Conservation (phyloP, 2,329 filamentous ascomycete species). For the Cadophora malorum region DNA sequence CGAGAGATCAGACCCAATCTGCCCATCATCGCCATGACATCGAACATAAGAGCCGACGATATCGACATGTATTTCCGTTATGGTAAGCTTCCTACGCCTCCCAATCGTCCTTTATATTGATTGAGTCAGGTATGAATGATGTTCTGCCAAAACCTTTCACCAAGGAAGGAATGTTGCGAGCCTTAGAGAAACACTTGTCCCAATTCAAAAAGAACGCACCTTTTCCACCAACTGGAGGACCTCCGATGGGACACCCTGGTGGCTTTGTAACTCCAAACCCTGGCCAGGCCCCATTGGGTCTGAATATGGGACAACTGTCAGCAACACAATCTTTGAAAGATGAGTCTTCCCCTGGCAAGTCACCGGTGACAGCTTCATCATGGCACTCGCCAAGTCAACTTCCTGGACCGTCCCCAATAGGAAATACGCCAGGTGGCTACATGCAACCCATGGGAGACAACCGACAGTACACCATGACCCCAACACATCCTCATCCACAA, state of each 20-base stretch:
- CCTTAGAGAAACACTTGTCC: constrained; percentile 88
- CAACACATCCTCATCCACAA: constrained; percentile 39
- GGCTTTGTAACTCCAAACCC: constrained; percentile 38
- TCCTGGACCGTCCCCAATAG: constrained; percentile 41
- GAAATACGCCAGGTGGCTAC: constrained; percentile 35
- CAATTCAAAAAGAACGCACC: constrained; percentile 73
- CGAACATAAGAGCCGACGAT: constrained; percentile 95
- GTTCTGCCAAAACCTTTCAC: constrained; percentile 98
- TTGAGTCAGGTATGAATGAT: constrained; percentile 84
- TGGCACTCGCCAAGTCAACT: constrained; percentile 46
- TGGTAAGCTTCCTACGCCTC: constrained; percentile 63
- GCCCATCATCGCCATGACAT: constrained; percentile 98
- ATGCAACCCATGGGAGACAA: constrained; percentile 42
- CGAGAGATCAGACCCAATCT: constrained; percentile 81
- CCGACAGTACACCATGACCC: constrained; percentile 41
- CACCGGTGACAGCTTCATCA: constrained; percentile 41
- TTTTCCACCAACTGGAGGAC: constrained; percentile 30
- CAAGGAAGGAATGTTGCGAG: constrained; percentile 80
- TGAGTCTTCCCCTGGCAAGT: constrained; percentile 45
- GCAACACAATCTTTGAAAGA: constrained; percentile 43
- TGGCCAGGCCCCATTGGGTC: constrained; percentile 37
- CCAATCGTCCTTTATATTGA: constrained; percentile 39
- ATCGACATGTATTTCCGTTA: constrained; percentile 97
- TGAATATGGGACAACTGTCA: constrained; percentile 43
- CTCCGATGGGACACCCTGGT: constrained; percentile 38